Evolutionary conservation across 257 asterid species (phyloP), one percentile per base, ranked within the genome.

Genomic region (Nicotiana undulata): DNA sequence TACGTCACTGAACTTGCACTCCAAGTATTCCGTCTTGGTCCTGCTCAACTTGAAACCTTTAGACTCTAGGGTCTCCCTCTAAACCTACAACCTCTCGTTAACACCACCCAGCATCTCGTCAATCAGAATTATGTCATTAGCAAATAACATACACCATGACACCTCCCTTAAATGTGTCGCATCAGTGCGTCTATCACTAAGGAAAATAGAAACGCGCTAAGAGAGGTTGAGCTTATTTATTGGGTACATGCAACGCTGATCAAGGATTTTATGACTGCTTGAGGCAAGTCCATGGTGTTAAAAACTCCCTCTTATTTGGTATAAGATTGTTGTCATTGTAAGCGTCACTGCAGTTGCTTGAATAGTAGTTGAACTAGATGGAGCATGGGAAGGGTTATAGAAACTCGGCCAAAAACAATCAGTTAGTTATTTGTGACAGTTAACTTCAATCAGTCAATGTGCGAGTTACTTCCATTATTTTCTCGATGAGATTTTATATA

Each of bases 191-290:
- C 46, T 0, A 34, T 34, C 44, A 7, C 46, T 10, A 7, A 37
- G 46, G 46, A 37, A 37, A 37, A 37, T 8, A 7, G 46, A 37
- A 7, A 7, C 46, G 3, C 3, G 46, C 10, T 37, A 7, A 37
- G 3, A n/a, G n/a, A n/a, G 77, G 34, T 70, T 70, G 77, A 11
- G 34, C 7, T 70, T 40, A 40, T 40, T 2, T 70, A 20, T 32
- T 70, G 32, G 34, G n/a, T 68, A 70, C 56, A 12, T 12, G 58
- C 77, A 40, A n/a, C 0, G 58, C 4, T 70, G 56, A 40, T n/a
- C 55, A 70, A 70, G 58, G 77, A 70, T 70, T 5, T 63, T 70
- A 20, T 12, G 77, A n/a, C 77, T 70, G 77, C 77, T 40, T 7
- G 58, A 68, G 32, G 32, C n/a, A 68, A n/a, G 32, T 24, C 76